These are phyloP conservation scores for Chaetoceros tenuissimus DNA, from an alignment of 108 stramenopile species.

Conservation along the genomic window DNA sequence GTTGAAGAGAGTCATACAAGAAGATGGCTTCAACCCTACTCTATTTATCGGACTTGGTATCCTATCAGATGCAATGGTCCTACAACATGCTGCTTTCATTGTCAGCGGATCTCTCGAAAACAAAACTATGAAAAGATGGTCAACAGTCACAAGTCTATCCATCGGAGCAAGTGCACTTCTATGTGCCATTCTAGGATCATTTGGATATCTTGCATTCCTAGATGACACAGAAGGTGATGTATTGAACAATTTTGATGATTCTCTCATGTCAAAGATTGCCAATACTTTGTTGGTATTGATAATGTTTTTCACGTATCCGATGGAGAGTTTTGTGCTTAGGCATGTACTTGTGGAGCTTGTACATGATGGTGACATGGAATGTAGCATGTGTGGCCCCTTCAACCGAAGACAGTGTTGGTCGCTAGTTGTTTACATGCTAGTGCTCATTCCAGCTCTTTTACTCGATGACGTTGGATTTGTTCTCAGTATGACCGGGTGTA, in stretches of 20 bases:
- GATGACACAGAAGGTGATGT: constrained; percentile 65
- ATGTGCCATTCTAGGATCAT: constrained; percentile 48
- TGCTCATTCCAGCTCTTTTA: constrained; percentile 62
- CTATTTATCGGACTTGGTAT: constrained; percentile 82
- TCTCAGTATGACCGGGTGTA: constrained; percentile 60
- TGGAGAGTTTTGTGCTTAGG: constrained; percentile 74
- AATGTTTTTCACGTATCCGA: constrained; percentile 74
- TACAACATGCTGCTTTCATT: constrained; percentile 82
- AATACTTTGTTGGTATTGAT: constrained; percentile 61
- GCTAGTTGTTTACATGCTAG: constrained; percentile 43
- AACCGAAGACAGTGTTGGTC: constrained; percentile 44
- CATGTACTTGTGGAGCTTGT: constrained; percentile 63
- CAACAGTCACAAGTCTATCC: constrained; percentile 44
- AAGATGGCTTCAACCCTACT: constrained; percentile 39
- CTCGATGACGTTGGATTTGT: constrained; percentile 72
- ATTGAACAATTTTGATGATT: constrained; percentile 68
- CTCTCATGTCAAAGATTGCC: constrained; percentile 41
- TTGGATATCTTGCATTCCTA: constrained; percentile 72
- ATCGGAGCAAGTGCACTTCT: constrained; percentile 31
- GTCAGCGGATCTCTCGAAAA: constrained; percentile 49
- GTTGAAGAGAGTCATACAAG: constrained; percentile 34
- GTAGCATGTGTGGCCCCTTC: constrained; percentile 19
- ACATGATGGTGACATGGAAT: constrained; percentile 61
- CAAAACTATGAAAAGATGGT: constrained; percentile 46
- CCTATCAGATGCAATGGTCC: constrained; percentile 70